Conservation (phyloP, 2,329 filamentous ascomycete species). For the Didymella arachidicola region DNA sequence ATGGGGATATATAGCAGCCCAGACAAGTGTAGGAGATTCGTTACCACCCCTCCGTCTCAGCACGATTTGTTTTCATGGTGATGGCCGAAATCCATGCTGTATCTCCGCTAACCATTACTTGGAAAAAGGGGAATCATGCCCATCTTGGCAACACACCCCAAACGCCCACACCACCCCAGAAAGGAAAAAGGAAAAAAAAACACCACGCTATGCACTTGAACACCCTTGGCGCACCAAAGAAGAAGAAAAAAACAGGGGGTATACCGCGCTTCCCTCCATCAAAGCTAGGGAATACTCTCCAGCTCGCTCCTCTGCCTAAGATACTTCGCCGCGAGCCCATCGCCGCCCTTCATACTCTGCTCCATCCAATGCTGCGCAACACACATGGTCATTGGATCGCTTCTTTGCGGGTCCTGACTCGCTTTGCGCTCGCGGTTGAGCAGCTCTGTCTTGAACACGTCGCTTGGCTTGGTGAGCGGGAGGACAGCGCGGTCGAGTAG, state of each 20-base stretch:
- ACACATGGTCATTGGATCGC: constrained; percentile 89
- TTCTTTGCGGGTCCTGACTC: constrained; percentile 67
- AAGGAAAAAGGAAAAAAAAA: not conserved
- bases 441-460: constrained; percentile 89
- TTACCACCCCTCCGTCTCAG: not conserved
- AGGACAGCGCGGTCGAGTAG: constrained; percentile 80
- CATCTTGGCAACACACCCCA: too few species aligned
- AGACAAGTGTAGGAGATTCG: not conserved
- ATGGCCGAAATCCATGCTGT: too few species aligned
- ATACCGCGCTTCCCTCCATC: not conserved
- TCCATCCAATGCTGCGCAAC: constrained; percentile 98
- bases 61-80: too few species aligned
- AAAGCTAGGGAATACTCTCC: constrained; percentile 60
- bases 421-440: constrained; percentile 70
- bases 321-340: constrained; percentile 83
- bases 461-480: constrained; percentile 81
- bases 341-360: constrained; percentile 82
- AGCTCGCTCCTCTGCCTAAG: constrained; percentile 74
- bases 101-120: too few species aligned
- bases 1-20: too few species aligned
- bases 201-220: not conserved
- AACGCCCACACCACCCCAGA: not conserved
- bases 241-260: not conserved
- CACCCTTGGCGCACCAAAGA: not conserved
- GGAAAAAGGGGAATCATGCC: too few species aligned